A percentile compares a stretch with the other conserved stretches of the same genome.
Conservation (phyloP, 148 eudicot genomes). For the Rhododendron simsii region DNA sequence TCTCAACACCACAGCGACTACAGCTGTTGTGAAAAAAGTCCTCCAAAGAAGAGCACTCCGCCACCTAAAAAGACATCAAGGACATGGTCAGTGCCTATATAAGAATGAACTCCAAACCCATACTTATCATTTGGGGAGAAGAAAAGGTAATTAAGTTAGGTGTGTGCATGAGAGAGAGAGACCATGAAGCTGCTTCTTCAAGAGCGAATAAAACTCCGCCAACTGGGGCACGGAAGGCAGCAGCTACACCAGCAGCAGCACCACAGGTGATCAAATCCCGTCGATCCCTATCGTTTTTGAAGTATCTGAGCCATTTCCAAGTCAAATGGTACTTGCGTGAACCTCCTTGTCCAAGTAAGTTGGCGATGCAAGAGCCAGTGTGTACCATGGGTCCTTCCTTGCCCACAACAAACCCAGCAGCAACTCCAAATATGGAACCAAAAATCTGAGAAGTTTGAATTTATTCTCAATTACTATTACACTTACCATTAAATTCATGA, state of each 20-base stretch:
- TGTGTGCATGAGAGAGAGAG: constrained; percentile 3
- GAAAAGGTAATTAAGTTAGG: neutral
- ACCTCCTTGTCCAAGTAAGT: constrained; percentile 80
- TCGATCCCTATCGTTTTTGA: constrained; percentile 72
- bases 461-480: neutral
- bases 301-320: constrained; percentile 76
- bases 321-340: constrained; percentile 66
- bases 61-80: constrained; percentile 52
- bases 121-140: neutral
- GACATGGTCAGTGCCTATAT: constrained; percentile 1
- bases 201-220: constrained; percentile 91
- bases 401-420: constrained; percentile 85
- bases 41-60: constrained; percentile 88
- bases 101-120: neutral
- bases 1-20: constrained; percentile 66
- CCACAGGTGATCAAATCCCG: constrained; percentile 86
- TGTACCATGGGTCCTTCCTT: constrained; percentile 95
- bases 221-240: constrained; percentile 87
- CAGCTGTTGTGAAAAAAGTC: constrained; percentile 85
- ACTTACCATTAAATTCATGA: neutral
- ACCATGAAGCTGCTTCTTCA: constrained; percentile 81
- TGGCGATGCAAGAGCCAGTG: constrained; percentile 82
- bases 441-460: constrained; percentile 38
- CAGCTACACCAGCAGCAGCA: constrained; percentile 88
- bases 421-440: constrained; percentile 70